Evolutionary conservation across 176 grass and related monocot genomes (phyloP).

Genomic region (Lolium perenne): DNA sequence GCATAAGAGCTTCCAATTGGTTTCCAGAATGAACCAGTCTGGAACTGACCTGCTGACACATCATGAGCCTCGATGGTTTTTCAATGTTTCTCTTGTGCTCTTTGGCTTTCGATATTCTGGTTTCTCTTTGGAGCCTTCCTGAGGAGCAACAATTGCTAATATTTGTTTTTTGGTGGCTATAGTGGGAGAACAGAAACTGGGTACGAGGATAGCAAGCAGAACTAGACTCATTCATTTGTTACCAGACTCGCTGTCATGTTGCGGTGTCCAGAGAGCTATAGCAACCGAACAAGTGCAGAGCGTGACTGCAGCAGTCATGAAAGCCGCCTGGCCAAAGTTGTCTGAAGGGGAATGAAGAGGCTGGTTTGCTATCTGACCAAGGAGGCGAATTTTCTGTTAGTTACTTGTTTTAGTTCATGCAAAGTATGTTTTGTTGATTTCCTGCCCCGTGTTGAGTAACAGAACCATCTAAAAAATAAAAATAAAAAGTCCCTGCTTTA

Average conservation of each 20-base stretch:
- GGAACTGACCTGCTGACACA: constrained; percentile 30
- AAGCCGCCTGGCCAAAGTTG: background rate
- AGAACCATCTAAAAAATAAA: background rate
- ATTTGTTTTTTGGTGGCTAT: constrained; percentile 24
- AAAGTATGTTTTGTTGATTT: background rate
- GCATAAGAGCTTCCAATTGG: constrained; percentile 32
- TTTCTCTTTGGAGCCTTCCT: background rate
- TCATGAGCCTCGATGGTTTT: constrained; percentile 1
- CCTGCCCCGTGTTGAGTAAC: background rate
- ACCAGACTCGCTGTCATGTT: background rate
- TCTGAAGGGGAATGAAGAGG: background rate
- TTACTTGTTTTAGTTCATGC: constrained; percentile 4
- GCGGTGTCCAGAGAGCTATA: constrained; percentile 4
- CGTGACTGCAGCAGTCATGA: constrained; percentile 2
- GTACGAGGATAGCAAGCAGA: background rate
- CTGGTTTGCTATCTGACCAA: constrained; percentile 12
- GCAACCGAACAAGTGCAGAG: constrained; percentile 10
- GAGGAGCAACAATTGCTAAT: constrained; percentile 10
- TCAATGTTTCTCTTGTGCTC: constrained; percentile 2
- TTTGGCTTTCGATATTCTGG: constrained; percentile 1
- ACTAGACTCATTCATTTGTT: background rate
- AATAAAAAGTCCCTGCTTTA: background rate
- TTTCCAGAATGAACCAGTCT: constrained; percentile 11
- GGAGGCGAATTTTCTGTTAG: background rate
- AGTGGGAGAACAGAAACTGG: background rate